Conservation (phyloP, 495 filamentous ascomycete genomes). For the Lichenothelia convexa region DNA sequence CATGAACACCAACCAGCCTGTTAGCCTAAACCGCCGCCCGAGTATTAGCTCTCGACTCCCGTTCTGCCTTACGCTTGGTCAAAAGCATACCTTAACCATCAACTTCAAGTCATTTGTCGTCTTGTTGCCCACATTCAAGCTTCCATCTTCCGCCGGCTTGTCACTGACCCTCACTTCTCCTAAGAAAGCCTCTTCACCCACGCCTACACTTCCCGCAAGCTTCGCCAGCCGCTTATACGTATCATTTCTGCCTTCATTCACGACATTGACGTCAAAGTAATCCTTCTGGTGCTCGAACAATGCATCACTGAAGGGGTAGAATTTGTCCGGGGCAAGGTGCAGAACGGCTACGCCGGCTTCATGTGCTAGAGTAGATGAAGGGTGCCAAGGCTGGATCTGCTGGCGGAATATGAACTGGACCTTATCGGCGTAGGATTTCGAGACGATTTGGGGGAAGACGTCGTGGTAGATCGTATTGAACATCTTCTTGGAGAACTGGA, state of each 20-base stretch:
- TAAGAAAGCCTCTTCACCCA: constrained; percentile 47
- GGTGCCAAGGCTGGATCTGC: constrained; percentile 93
- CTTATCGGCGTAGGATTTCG: constrained; percentile 34
- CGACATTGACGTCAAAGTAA: constrained; percentile 68
- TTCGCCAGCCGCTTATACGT: constrained; percentile 65
- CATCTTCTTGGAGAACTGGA: constrained; percentile 42
- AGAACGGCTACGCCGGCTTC: constrained; percentile 72
- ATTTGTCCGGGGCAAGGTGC: constrained; percentile 43
- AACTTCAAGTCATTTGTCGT: constrained; percentile 74
- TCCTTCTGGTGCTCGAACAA: constrained; percentile 52
- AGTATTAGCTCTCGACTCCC: too few species aligned
- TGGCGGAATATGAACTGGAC: constrained; percentile 68
- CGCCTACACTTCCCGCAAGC: constrained; percentile 45
- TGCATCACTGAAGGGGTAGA: constrained; percentile 56
- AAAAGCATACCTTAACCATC: constrained; percentile 56
- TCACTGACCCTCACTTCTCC: constrained; percentile 44
- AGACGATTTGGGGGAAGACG: constrained; percentile 34
- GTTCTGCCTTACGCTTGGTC: too few species aligned
- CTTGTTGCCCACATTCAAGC: constrained; percentile 57
- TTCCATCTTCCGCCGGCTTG: constrained; percentile 39
- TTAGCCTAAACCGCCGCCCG: constrained; percentile 34
- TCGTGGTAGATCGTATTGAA: constrained; percentile 50
- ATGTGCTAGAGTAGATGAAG: constrained; percentile 69
- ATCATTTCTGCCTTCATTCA: constrained; percentile 62
- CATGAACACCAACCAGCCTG: constrained; percentile 62